phyloP scores from a whole-genome alignment of 2,329 filamentous ascomycete genomes.

The Claviceps pazoutovae region DNA sequence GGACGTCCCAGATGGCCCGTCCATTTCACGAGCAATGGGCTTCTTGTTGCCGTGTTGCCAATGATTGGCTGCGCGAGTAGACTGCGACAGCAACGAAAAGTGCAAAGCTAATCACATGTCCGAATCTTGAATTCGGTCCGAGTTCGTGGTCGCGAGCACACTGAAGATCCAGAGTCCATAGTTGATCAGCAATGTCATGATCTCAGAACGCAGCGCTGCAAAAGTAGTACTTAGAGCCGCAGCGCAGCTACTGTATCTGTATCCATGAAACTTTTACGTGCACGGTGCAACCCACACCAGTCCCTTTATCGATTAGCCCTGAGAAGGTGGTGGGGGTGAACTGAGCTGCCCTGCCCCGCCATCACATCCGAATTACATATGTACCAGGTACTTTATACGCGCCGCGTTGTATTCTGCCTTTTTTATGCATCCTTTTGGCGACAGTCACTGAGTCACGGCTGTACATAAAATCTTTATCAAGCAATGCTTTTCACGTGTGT shows the following conservation, averaged over 20 bases:
- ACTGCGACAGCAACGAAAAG: not conserved
- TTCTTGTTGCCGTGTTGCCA: not conserved
- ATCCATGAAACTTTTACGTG: not conserved
- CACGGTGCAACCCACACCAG: not conserved
- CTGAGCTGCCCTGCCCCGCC: constrained; percentile 13
- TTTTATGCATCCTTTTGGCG: not conserved
- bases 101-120: not conserved
- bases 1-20: constrained; percentile 1
- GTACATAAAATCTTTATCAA: not conserved
- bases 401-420: not conserved
- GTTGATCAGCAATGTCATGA: not conserved
- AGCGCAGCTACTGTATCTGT: not conserved
- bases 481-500: too few species aligned
- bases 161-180: not conserved
- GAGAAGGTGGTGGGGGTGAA: not conserved
- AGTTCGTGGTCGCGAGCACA: not conserved
- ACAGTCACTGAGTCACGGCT: constrained; percentile 2
- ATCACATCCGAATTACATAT: constrained; percentile 7
- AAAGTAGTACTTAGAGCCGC: not conserved
- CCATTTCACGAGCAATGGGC: not conserved
- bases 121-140: not conserved
- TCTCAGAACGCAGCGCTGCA: too few species aligned
- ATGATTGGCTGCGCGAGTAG: not conserved
- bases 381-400: not conserved
- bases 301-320: not conserved